Conservation (phyloP, 139 green algal species). For the Gonium pectorale region DNA sequence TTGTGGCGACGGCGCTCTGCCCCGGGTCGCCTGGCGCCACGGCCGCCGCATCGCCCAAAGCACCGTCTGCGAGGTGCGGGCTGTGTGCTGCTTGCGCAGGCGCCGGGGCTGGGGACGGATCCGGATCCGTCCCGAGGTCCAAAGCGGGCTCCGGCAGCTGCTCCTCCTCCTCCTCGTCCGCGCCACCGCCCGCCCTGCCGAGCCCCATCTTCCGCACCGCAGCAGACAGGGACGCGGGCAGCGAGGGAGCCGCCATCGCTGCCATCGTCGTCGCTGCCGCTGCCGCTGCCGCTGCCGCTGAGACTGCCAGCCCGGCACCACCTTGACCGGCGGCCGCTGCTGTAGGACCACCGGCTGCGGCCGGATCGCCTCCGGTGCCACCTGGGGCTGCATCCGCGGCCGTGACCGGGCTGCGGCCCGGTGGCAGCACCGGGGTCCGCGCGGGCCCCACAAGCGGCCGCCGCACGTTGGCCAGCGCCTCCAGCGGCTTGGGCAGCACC, state of each 20-base stretch:
- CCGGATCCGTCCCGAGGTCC: neutral
- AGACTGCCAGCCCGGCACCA: neutral
- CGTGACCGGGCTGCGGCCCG: too few species aligned
- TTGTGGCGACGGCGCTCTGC: neutral
- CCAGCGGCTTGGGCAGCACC: neutral
- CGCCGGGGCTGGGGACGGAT: too few species aligned
- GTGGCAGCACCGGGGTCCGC: too few species aligned
- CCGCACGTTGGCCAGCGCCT: neutral
- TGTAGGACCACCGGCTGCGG: neutral
- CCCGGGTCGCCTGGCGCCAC: neutral
- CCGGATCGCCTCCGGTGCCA: too few species aligned
- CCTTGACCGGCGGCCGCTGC: neutral
- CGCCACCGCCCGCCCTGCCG: constrained; percentile 10
- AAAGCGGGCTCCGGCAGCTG: constrained; percentile 30
- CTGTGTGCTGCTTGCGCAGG: neutral
- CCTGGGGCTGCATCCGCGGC: neutral
- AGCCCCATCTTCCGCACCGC: constrained; percentile 27
- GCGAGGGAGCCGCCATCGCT: neutral
- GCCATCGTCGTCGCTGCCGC: neutral
- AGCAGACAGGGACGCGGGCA: neutral
- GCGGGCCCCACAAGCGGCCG: neutral
- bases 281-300: neutral
- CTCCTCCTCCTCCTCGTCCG: constrained; percentile 34
- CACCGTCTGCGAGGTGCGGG: neutral
- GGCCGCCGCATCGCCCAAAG: too few species aligned